Conservation (phyloP, 1,139 yeast genomes). For the Fermentozyma sake region DNA sequence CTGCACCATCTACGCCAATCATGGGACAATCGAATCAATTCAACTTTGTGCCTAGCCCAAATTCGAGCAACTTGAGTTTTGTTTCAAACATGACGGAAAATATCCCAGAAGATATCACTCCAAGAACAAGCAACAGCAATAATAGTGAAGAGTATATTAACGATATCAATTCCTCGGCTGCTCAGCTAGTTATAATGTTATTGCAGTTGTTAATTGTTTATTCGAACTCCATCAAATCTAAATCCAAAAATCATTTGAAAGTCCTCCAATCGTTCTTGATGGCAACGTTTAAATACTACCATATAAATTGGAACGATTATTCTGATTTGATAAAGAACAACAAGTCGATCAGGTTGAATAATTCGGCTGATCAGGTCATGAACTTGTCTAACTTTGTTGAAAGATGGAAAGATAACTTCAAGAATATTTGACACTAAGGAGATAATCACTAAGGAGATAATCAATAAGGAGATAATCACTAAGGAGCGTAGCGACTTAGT, state of each 20-base stretch:
- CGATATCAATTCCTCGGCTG: constrained; percentile 21
- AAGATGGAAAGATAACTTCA: constrained; percentile 34
- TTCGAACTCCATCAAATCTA: constrained; percentile 33
- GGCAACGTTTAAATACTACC: constrained; percentile 35
- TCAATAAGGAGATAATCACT: too few species aligned
- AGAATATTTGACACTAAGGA: constrained; percentile 8
- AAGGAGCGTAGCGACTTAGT: too few species aligned
- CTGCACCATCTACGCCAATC: constrained; percentile 44
- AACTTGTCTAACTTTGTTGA: constrained; percentile 37
- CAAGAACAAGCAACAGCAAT: constrained; percentile 7
- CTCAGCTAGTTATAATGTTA: constrained; percentile 26
- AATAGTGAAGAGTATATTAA: constrained; percentile 5
- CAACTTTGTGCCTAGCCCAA: constrained; percentile 4
- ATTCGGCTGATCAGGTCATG: constrained; percentile 26
- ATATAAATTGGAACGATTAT: constrained; percentile 40
- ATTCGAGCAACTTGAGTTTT: constrained; percentile 2
- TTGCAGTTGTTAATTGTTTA: constrained; percentile 35
- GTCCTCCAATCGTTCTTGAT: constrained; percentile 33
- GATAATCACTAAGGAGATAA: too few species aligned
- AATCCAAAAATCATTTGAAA: constrained; percentile 26
- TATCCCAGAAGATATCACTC: constrained; percentile 4
- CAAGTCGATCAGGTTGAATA: constrained; percentile 36
- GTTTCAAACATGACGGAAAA: constrained; percentile 2
- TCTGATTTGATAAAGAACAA: constrained; percentile 31
- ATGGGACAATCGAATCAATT: constrained; percentile 17